Evolutionary conservation across 108 stramenopile species (phyloP), one percentile per base, ranked within the genome.

Genomic region (Stephanodiscus triporus): DNA sequence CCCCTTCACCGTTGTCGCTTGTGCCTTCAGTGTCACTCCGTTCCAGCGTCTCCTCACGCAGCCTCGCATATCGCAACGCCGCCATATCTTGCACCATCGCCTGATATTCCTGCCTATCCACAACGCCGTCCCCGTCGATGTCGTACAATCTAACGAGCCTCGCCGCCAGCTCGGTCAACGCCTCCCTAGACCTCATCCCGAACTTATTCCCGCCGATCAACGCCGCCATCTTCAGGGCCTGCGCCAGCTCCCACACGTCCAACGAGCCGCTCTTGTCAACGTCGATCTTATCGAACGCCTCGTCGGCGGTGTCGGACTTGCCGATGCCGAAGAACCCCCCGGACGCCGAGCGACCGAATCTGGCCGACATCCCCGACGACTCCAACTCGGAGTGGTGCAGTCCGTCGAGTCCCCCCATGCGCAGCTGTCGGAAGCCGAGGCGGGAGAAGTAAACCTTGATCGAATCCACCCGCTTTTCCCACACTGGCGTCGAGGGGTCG

Each of bases 21-120:
- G 13, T 38, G 38, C 16, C 32, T 30, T 22, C 27, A 2, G 30
- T 48, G 20, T 77, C 75, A 57, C 55, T 24, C 42, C 43, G 22
- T 34, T 77, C 23, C 17, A 38, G 67, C 45, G 22, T 13, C 22
- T 78, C 77, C 42, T 77, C 66, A 34, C 51, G 19, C 29, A 82
- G 50, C 66, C 37, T 77, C 16, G 58, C 66, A 26, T 79, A 32
- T 45, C 86, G 75, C 54, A 92, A 66, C 1, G 85, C 75, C 13
- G 94, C 85, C 94, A 96, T 96, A 68, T 96, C 95, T 42, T 86
- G 81, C 16, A 96, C 91, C 92, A 96, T 86, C 9, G 60, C 56
- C 54, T 84, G 80, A 80, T 96, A 96, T 74, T 96, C 95, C 26
- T 88, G 81, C 34, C 89, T 75, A 81, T 93, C 92, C 13, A 96